Base-by-base conservation (phyloP, 2,329 filamentous ascomycete genomes). In the Raffaelea ambrosiae region DNA sequence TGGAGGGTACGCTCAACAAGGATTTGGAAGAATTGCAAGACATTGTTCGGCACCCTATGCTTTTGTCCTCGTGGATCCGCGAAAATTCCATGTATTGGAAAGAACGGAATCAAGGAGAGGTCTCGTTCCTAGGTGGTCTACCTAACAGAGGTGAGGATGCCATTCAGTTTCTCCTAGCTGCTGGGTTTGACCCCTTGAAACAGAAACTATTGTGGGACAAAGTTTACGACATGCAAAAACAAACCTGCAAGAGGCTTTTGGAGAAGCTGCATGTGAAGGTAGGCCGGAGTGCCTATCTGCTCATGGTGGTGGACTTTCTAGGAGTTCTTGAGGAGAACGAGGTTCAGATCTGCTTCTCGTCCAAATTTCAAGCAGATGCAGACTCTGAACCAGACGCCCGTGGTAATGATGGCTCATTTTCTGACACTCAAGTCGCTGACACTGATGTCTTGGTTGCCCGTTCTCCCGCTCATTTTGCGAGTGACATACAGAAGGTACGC, bases 401-500 rank as follows among this genome's bases (percentile, higher is more conserved):
- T n/a, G 62, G 66, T 0, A 74, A 75, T 1, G 72, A 72, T 0
- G 54, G 52, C 7, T 54, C 48, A 8, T 73, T 77, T 33, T 72
- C 67, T 0, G 77, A 76, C 38, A 74, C 72, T 0, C 59, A 74
- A 5, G 60, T 88, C 1, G 67, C 81, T 35, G 71, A 71, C 0
- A 67, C 72, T 16, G 76, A 88, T 14, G 65, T 87, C 0, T 67
- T 91, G 0, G 81, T 90, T 1, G 79, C 81, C 0, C 73, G 86
- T 19, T 78, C 81, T 1, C 86, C 86, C 0, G 81, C 84, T 0
- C 78, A 88, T 57, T 77, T 83, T 20, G 69, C 72, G 0, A 86
- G 81, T 23, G 86, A 93, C 52, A 79, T 91, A 0, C 86, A 90
- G 56, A 83, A 75, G 48, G 82, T 84, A 8, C 72, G 64, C 35